Evolutionary conservation across 2,329 filamentous ascomycete species (phyloP).

Genomic region (Paradendryphiella salina): DNA sequence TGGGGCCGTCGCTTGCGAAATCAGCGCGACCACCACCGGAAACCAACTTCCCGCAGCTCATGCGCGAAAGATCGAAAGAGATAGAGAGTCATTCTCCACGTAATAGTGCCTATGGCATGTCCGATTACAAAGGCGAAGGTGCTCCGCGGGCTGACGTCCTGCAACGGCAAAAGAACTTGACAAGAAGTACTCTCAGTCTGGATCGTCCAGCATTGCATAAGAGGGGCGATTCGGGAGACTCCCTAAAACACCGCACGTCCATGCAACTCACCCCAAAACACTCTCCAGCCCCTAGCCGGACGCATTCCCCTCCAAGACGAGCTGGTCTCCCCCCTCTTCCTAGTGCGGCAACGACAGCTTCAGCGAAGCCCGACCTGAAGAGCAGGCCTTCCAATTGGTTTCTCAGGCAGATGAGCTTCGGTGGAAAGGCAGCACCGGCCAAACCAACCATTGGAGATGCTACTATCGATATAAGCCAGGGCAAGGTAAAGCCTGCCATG

Average conservation of each 20-base stretch:
- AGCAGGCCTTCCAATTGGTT: constrained; percentile 41
- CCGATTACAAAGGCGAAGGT: constrained; percentile 18
- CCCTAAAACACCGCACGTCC: constrained; percentile 21
- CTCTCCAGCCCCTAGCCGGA: constrained; percentile 37
- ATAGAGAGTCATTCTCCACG: constrained; percentile 29
- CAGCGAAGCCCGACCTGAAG: constrained; percentile 20
- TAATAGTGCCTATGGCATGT: constrained; percentile 15
- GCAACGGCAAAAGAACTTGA: constrained; percentile 32
- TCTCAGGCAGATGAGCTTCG: constrained; percentile 47
- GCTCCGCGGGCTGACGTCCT: constrained; percentile 39
- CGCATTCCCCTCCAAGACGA: constrained; percentile 35
- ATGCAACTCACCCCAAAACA: constrained; percentile 28
- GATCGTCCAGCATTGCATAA: constrained; percentile 25
- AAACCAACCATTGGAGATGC: constrained; percentile 38
- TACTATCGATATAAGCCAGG: constrained; percentile 40
- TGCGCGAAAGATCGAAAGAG: constrained; percentile 26
- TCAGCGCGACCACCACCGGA: constrained; percentile 31
- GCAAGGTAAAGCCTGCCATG: constrained; percentile 41
- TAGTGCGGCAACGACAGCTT: constrained; percentile 1
- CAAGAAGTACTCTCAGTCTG: constrained; percentile 11
- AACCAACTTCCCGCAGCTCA: constrained; percentile 29
- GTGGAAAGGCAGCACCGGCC: constrained; percentile 34
- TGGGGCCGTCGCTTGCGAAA: constrained; percentile 25
- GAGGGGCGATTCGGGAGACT: constrained; percentile 34
- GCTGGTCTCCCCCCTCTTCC: constrained; percentile 21